Evolutionary conservation across 345 rosid species (phyloP).

Genomic region (Citrus unshiu): DNA sequence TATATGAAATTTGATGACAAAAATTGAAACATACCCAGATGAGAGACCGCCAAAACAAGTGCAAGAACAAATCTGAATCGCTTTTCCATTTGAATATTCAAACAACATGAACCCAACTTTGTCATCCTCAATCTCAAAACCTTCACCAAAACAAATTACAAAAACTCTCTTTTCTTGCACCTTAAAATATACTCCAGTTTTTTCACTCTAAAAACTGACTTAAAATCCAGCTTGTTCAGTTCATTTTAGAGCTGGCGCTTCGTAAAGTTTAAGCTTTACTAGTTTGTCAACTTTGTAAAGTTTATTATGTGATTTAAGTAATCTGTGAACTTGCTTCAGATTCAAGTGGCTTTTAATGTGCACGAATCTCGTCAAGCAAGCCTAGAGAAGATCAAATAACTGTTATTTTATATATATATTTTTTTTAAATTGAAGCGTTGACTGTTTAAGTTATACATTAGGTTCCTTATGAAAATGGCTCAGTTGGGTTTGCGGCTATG

Average conservation of each 20-base stretch:
- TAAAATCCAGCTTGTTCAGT: conserved; percentile 2
- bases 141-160: not conserved
- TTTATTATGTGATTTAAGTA: not conserved
- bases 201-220: not conserved
- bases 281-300: not conserved
- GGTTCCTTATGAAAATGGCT: not conserved
- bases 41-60: conserved; percentile 3
- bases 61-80: conserved; percentile 1
- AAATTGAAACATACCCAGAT: conserved; percentile 28
- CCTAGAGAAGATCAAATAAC: not conserved
- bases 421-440: conserved; percentile 13
- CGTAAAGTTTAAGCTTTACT: conserved; percentile 27
- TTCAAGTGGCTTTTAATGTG: not conserved
- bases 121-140: not conserved
- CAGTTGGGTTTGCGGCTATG: not conserved
- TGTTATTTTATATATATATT: not conserved
- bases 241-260: conserved; percentile 34
- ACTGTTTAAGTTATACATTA: conserved; percentile 1
- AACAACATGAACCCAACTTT: not conserved
- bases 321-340: not conserved
- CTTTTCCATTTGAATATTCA: not conserved
- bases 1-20: not conserved
- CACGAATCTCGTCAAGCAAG: conserved; percentile 34
- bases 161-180: too few species aligned
- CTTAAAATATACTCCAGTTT: not conserved